Conservation (phyloP, 2,329 filamentous ascomycete species). For the Sphaerulina vaccinii region DNA sequence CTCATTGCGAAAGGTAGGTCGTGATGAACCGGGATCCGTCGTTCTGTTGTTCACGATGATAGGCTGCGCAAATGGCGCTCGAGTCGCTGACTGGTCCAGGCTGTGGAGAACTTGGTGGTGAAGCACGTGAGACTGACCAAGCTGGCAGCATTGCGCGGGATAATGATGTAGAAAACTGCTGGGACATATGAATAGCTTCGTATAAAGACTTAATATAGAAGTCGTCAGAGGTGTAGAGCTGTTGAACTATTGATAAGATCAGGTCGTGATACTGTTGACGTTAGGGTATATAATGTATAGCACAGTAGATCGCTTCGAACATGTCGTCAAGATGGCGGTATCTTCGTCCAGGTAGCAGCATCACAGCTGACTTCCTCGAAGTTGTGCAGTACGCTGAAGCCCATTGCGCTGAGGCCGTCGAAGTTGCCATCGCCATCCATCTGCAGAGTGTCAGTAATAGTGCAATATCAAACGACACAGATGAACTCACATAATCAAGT, state of each 20-base stretch:
- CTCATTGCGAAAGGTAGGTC: conserved; percentile 6
- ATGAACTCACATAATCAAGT: conserved; percentile 76
- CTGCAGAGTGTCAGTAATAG: conserved; percentile 44
- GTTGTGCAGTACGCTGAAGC: conserved; percentile 73
- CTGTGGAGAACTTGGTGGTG: neutral
- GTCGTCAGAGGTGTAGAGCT: neutral
- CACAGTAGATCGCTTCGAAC: neutral
- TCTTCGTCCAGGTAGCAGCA: conserved; percentile 57
- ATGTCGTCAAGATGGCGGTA: conserved; percentile 21
- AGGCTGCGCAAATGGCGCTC: conserved; percentile 4
- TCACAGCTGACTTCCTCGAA: conserved; percentile 79
- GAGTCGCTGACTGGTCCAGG: conserved; percentile 5
- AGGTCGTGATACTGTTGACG: neutral
- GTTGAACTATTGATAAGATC: neutral
- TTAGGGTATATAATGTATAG: neutral
- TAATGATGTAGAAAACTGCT: neutral
- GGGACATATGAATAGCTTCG: neutral
- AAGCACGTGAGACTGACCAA: conserved; percentile 2
- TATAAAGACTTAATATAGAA: neutral
- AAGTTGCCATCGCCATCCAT: conserved; percentile 69
- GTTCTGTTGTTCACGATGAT: neutral
- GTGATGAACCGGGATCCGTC: conserved; percentile 3
- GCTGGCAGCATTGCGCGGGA: too few species aligned
- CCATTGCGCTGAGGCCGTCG: conserved; percentile 74
- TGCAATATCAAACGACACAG: conserved; percentile 1